Evolutionary conservation across 164 flowering plant genomes (phyloP), one percentile per base, ranked within the genome.

Genomic region (Paratinospora sagittata): DNA sequence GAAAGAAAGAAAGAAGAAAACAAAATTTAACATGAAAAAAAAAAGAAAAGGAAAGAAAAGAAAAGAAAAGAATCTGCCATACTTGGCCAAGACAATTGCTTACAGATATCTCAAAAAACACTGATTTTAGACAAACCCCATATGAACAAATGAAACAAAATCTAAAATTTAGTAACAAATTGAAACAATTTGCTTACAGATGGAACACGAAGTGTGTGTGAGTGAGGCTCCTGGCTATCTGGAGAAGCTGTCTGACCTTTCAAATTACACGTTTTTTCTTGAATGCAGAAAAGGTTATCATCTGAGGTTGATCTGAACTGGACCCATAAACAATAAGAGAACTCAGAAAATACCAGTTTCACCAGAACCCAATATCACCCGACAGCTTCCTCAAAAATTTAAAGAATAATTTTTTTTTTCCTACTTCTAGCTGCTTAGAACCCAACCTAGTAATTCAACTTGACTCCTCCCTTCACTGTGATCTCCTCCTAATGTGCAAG

Each of bases 401-500:
- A 86, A 88, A 85, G 87, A 86, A 86, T 86, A 2, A 30, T 30
- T 30, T 30, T 2, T 30, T 2, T 71, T 67, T 30, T 79, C 67
- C 82, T 82, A 82, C 60, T 12, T 19, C 61, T 55, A 74, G 75
- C 79, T 78, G 34, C 34, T 24, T 69, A 65, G 74, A 72, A 80
- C 75, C 60, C 64, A 16, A 6, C 55, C 19, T 39, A 55, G 12
- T 33, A 52, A 30, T 30, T 30, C 34, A 30, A 37, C 36, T 30
- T 14, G 62, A 52, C 45, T 63, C 70, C 70, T 27, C 27, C 24
- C 61, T 65, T 84, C 82, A 82, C 74, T 83, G 78, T 9, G 87
- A 83, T 79, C 86, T 82, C 81, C 90, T 85, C 79, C 88, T 84
- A 30, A 73, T 70, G 72, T 82, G 86, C 57, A 76, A 83, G 26